These are phyloP conservation scores for Zygosaccharomyces pseudobailii DNA, from an alignment of 1,139 yeast genomes.

Conservation along the genomic window DNA sequence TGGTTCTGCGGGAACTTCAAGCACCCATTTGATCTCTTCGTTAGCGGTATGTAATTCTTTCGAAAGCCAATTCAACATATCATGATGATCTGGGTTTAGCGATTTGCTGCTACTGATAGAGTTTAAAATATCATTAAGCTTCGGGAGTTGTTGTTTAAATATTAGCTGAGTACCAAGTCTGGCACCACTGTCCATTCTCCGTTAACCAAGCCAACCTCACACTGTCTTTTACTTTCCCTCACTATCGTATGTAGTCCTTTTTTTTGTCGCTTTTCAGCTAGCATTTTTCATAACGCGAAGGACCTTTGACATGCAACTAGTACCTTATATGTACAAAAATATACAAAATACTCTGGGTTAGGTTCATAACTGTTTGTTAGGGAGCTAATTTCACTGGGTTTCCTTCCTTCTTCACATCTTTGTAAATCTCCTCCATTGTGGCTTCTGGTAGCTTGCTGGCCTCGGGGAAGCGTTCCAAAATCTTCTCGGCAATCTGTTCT, in stretches of 20 bases:
- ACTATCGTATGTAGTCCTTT: not conserved
- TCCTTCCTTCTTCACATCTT: slow-evolving; percentile 38
- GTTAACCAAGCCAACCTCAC: not conserved
- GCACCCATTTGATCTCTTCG: slow-evolving; percentile 1
- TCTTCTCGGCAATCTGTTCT: slow-evolving; percentile 8
- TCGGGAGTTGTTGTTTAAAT: slow-evolving; percentile 1
- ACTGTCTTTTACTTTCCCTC: not conserved
- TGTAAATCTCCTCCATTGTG: slow-evolving; percentile 14
- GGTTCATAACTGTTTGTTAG: not conserved
- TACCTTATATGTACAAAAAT: slow-evolving; percentile 1
- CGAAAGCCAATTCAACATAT: slow-evolving; percentile 2
- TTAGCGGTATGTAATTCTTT: slow-evolving; percentile 2
- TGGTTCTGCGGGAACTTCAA: slow-evolving; percentile 6
- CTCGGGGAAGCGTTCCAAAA: slow-evolving; percentile 2
- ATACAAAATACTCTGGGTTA: not conserved
- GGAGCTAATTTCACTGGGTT: slow-evolving; percentile 26
- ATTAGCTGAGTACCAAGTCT: not conserved
- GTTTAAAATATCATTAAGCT: slow-evolving; percentile 1
- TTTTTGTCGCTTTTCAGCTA: not conserved
- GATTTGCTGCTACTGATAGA: slow-evolving; percentile 1
- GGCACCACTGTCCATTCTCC: slow-evolving; percentile 1
- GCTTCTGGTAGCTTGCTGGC: slow-evolving; percentile 6
- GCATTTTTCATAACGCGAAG: slow-evolving; percentile 1
- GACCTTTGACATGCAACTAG: slow-evolving; percentile 2
- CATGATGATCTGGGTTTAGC: not conserved